Percentiles rank a stretch among this genome's conserved stretches.
Evolutionary conservation across 2,329 filamentous ascomycete genomes (phyloP).

Genomic region (Botrytis sinoallii): DNA sequence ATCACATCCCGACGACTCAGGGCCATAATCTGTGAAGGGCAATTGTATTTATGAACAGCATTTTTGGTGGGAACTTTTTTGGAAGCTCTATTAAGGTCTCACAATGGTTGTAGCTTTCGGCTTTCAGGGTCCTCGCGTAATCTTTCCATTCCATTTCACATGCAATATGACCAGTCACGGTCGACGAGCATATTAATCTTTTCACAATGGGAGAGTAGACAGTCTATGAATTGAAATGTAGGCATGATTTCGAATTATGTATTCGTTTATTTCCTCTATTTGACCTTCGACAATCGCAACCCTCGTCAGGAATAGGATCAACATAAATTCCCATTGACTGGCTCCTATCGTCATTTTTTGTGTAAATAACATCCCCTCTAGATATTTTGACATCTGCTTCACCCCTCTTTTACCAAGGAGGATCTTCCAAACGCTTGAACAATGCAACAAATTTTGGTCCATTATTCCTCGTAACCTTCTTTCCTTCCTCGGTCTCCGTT

Average conservation of each 20-base stretch:
- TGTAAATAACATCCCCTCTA: not conserved
- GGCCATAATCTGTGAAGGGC: slow-evolving; percentile 52
- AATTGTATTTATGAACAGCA: slow-evolving; percentile 34
- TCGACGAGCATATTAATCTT: not conserved
- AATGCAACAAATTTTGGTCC: slow-evolving; percentile 89
- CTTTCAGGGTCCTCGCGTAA: slow-evolving; percentile 26
- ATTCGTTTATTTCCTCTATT: not conserved
- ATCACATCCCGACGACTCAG: slow-evolving; percentile 71
- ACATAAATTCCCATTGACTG: not conserved
- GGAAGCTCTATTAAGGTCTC: slow-evolving; percentile 20
- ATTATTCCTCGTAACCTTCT: slow-evolving; percentile 89
- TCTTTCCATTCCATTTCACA: slow-evolving; percentile 16
- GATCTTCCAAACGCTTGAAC: slow-evolving; percentile 67
- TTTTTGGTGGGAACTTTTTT: slow-evolving; percentile 29
- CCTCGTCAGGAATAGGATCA: not conserved
- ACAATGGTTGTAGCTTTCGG: slow-evolving; percentile 19
- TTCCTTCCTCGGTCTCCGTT: slow-evolving; percentile 90
- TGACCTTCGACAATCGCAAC: not conserved
- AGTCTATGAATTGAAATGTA: not conserved
- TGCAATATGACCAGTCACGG: slow-evolving; percentile 9
- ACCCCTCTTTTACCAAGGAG: slow-evolving; percentile 46
- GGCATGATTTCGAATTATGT: not conserved
- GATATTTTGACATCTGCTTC: too few relatives aligned
- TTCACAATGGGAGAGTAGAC: not conserved
- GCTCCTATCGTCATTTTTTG: not conserved